Percentiles rank a stretch among this genome's conserved stretches.
phyloP scores from a whole-genome alignment of 208 protist species.

The Trypanosoma theileri region DNA sequence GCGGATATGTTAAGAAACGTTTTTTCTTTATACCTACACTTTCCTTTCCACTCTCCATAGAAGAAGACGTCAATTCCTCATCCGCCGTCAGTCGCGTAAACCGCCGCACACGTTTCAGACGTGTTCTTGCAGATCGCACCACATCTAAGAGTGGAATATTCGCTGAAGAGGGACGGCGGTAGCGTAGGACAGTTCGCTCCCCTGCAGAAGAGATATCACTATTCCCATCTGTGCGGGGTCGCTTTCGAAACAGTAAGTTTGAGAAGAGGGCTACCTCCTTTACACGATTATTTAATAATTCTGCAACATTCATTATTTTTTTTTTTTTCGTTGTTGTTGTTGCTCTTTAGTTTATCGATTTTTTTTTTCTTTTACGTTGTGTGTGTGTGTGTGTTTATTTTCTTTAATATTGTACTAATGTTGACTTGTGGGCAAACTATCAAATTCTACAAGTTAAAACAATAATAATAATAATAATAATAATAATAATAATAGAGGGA shows the following conservation, averaged over 20 bases:
- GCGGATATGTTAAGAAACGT: constrained; percentile 35
- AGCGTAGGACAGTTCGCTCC: constrained; percentile 8
- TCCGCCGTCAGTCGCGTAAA: constrained; percentile 1
- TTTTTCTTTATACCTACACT: constrained; percentile 35
- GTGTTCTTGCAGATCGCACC: constrained; percentile 32
- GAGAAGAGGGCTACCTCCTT: constrained; percentile 47
- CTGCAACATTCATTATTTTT: constrained; percentile 48
- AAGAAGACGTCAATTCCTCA: constrained; percentile 1
- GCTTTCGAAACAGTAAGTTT: constrained; percentile 30
- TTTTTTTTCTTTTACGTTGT: too few species aligned
- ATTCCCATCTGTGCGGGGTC: constrained; percentile 7
- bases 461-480: too few species aligned
- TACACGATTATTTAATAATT: constrained; percentile 35
- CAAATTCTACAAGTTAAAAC: too few species aligned
- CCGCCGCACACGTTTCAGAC: constrained; percentile 2
- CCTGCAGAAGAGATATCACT: background rate
- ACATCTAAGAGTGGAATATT: constrained; percentile 64
- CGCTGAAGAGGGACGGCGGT: constrained; percentile 68
- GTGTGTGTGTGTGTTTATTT: background rate
- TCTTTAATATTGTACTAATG: too few species aligned
- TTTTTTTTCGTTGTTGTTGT: constrained; percentile 1
- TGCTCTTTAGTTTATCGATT: background rate
- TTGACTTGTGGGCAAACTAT: too few species aligned
- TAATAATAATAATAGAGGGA: too few species aligned
- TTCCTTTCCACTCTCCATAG: constrained; percentile 12